phyloP scores from a whole-genome alignment of 768 basidiomycete species.

The Cyclocybe aegerita region DNA sequence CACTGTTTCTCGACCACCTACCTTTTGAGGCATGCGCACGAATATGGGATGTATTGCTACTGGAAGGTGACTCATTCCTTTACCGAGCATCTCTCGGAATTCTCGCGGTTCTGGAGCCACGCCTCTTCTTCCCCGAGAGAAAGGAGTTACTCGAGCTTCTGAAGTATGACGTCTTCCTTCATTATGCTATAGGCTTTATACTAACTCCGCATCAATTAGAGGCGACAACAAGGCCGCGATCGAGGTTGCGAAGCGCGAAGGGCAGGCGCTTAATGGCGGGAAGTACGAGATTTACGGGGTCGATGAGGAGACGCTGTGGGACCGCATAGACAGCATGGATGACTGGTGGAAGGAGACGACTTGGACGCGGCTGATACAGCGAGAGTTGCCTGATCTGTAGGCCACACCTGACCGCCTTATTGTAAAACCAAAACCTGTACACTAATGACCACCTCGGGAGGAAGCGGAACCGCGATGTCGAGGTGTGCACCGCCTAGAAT shows the following conservation, averaged over 20 bases:
- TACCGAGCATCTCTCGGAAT: slow-evolving; percentile 85
- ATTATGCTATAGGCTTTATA: slow-evolving; percentile 2
- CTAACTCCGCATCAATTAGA: slow-evolving; percentile 32
- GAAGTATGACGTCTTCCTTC: slow-evolving; percentile 41
- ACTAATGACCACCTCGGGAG: no score
- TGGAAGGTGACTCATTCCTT: slow-evolving; percentile 90
- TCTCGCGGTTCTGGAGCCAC: slow-evolving; percentile 78
- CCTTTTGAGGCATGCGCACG: slow-evolving; percentile 90
- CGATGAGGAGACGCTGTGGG: slow-evolving; percentile 85
- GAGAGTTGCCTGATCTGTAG: slow-evolving; percentile 80
- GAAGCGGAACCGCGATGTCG: neutral
- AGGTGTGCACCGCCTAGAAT: no score
- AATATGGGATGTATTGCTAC: slow-evolving; percentile 82
- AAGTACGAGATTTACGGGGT: slow-evolving; percentile 87
- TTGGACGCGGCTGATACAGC: slow-evolving; percentile 77
- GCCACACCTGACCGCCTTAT: neutral
- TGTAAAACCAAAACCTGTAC: no score
- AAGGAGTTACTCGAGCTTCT: slow-evolving; percentile 78
- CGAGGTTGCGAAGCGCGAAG: slow-evolving; percentile 79
- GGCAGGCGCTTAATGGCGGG: slow-evolving; percentile 58
- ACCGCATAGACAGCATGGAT: slow-evolving; percentile 75
- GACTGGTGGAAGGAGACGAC: slow-evolving; percentile 95
- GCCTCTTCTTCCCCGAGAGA: slow-evolving; percentile 86
- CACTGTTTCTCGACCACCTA: slow-evolving; percentile 83
- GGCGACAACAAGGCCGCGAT: slow-evolving; percentile 83